Evolutionary conservation across 805 yeast species (phyloP).

Genomic region (Sugiyamaella lignohabitans): DNA sequence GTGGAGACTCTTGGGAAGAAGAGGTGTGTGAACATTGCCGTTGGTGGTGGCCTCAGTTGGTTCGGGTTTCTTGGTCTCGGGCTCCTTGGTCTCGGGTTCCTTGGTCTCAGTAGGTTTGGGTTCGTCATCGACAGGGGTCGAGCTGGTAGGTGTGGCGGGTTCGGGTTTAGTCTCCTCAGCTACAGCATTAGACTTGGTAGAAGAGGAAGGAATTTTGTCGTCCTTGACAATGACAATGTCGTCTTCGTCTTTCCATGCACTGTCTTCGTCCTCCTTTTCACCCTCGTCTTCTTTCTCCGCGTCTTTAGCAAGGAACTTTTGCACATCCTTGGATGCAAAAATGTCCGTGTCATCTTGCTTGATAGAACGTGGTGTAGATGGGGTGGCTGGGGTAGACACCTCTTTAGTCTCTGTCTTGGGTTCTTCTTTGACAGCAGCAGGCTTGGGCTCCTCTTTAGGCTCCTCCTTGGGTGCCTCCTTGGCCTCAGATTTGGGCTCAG

Average conservation of each 20-base stretch:
- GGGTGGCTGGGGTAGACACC: constrained; percentile 1
- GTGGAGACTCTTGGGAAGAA: not conserved
- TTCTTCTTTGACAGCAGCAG: constrained; percentile 6
- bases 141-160: not conserved
- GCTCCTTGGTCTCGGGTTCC: constrained; percentile 15
- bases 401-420: constrained; percentile 8
- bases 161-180: constrained; percentile 3
- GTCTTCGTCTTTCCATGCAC: not conserved
- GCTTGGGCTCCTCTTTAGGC: not conserved
- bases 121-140: constrained; percentile 9
- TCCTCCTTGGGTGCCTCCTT: constrained; percentile 23
- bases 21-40: not conserved
- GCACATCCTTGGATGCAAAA: constrained; percentile 43
- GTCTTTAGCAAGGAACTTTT: constrained; percentile 33
- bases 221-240: not conserved
- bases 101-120: constrained; percentile 15
- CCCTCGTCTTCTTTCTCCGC: not conserved
- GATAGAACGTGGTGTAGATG: constrained; percentile 33
- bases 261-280: constrained; percentile 1
- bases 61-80: constrained; percentile 6
- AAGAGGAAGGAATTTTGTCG: not conserved
- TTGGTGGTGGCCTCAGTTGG: not conserved
- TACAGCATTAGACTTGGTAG: not conserved
- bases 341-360: constrained; percentile 44
- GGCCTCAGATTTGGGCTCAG: constrained; percentile 16